Evolutionary conservation across 2,329 filamentous ascomycete genomes (phyloP).

Genomic region (Falciphora oryzae): DNA sequence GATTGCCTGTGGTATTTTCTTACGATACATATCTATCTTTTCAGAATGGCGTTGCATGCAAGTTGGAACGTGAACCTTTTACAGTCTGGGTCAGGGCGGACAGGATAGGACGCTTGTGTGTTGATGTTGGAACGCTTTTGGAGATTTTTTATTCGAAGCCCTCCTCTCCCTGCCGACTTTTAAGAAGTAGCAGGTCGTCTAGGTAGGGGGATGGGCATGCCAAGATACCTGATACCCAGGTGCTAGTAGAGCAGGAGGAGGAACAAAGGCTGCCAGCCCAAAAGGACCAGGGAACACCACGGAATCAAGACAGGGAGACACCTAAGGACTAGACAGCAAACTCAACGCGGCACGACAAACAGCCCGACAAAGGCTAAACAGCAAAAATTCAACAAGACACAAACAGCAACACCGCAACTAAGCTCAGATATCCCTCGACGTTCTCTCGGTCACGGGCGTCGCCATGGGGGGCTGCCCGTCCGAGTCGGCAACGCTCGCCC

Average conservation of each 20-base stretch:
- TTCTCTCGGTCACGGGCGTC: background rate
- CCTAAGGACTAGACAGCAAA: background rate
- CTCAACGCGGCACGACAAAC: background rate
- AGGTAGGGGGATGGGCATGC: background rate
- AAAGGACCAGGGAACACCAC: background rate
- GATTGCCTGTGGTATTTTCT: background rate
- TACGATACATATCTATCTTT: background rate
- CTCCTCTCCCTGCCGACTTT: background rate
- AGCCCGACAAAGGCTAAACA: background rate
- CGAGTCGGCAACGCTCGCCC: constrained; percentile 18
- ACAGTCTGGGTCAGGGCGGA: background rate
- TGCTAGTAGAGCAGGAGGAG: background rate
- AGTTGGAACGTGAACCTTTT: background rate
- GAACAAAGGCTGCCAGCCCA: background rate
- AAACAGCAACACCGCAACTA: background rate
- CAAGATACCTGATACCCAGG: too few relatives aligned
- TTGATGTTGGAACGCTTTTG: background rate
- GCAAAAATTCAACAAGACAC: background rate
- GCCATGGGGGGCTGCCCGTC: background rate
- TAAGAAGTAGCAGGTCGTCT: background rate
- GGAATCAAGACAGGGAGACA: background rate
- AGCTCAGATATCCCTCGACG: background rate
- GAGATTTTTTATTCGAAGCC: background rate
- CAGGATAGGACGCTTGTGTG: background rate
- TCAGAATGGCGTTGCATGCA: background rate